Evolutionary conservation across 306 rosid genomes (phyloP).

Genomic region (Glycine soja): DNA sequence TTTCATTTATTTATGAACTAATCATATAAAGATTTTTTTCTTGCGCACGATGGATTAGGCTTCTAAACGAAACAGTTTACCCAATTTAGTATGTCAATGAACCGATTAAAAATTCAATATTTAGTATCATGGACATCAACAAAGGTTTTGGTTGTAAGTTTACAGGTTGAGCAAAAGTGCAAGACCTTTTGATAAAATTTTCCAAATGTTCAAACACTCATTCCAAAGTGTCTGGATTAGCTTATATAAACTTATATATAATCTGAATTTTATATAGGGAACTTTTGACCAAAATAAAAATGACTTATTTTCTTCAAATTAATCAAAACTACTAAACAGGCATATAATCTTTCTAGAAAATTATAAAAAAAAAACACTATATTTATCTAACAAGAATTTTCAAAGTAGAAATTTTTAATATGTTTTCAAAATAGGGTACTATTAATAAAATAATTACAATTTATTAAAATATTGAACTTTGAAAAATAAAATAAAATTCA

Average conservation of each 20-base stretch:
- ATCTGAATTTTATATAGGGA: neutral
- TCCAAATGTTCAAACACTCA: too few species aligned
- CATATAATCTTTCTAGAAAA: neutral
- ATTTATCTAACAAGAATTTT: too few species aligned
- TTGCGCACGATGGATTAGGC: conserved; percentile 13
- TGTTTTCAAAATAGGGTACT: too few species aligned
- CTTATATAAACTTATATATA: neutral
- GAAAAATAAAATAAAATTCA: too few species aligned
- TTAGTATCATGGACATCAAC: neutral
- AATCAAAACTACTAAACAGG: neutral
- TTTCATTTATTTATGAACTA: conserved; percentile 36
- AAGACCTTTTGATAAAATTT: neutral
- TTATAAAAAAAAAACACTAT: too few species aligned
- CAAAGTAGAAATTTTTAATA: too few species aligned
- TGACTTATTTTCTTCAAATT: neutral
- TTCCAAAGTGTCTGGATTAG: too few species aligned
- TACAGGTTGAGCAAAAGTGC: neutral
- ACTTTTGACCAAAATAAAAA: neutral
- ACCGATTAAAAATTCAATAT: too few species aligned
- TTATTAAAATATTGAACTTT: too few species aligned
- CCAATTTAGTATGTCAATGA: neutral
- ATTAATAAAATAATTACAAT: too few species aligned
- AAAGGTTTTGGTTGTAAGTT: neutral
- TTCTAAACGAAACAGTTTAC: conserved; percentile 25
- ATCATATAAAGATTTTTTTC: neutral